A percentile compares a stretch with the other conserved stretches of the same genome.
Conservation (phyloP, 192 early-diverging fungal genomes). For the Phycomyces nitens region DNA sequence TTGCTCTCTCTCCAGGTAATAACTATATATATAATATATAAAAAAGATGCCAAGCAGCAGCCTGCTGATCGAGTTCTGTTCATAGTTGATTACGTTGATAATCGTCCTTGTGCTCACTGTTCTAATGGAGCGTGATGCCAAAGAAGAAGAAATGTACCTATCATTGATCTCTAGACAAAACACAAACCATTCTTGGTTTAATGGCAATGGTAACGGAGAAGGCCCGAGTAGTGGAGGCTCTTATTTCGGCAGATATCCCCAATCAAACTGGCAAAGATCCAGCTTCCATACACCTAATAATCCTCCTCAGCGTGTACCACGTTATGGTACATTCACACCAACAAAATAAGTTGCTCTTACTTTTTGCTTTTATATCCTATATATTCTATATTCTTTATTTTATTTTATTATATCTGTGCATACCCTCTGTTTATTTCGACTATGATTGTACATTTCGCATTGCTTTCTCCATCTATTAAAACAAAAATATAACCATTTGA, state of each 20-base stretch:
- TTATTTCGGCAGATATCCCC: constrained; percentile 3
- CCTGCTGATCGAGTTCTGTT: neutral
- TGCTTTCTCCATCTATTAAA: no score
- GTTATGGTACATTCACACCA: constrained; percentile 10
- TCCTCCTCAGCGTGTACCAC: constrained; percentile 11
- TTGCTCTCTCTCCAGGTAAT: constrained; percentile 11
- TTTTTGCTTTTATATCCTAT: neutral
- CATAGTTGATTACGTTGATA: constrained; percentile 9
- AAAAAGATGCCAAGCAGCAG: neutral
- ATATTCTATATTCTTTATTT: neutral
- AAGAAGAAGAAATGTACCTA: constrained; percentile 19
- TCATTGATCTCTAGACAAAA: constrained; percentile 12
- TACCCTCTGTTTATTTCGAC: neutral
- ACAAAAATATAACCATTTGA: no score
- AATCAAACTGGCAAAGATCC: neutral
- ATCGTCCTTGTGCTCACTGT: constrained; percentile 9
- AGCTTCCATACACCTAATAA: neutral
- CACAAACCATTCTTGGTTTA: constrained; percentile 2
- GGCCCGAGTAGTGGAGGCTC: constrained; percentile 1
- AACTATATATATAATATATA: neutral
- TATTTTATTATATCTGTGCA: neutral
- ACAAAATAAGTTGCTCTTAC: neutral
- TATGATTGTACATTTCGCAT: constrained; percentile 1
- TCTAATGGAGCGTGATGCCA: constrained; percentile 13
- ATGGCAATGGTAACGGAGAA: constrained; percentile 1